Percentiles rank a stretch among this genome's conserved stretches.
Conservation (phyloP, 2,329 filamentous ascomycete genomes). For the Penicillium sp. region DNA sequence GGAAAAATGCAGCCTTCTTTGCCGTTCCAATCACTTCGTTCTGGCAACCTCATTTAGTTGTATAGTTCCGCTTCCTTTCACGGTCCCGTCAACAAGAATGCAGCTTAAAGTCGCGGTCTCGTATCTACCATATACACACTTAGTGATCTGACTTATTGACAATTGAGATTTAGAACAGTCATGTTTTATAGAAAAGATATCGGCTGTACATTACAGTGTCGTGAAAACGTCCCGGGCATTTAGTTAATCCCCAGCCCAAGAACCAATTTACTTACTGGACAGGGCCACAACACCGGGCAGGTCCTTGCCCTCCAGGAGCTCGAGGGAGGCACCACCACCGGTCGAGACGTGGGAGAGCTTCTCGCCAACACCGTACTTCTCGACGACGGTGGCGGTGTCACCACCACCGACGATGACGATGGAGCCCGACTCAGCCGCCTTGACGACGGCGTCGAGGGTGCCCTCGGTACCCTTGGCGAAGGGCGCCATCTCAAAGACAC, state of each 20-base stretch:
- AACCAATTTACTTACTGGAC: constrained; percentile 59
- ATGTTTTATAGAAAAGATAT: constrained; percentile 11
- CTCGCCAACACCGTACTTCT: constrained; percentile 92
- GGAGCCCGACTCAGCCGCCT: constrained; percentile 73
- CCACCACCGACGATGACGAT: constrained; percentile 98
- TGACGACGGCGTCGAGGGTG: constrained; percentile 81
- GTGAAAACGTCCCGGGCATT: constrained; percentile 14
- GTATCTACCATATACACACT: constrained; percentile 24
- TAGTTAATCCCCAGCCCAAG: neutral
- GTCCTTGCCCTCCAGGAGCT: constrained; percentile 96
- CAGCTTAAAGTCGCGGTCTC: constrained; percentile 26
- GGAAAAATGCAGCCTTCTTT: neutral
- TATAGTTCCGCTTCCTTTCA: neutral
- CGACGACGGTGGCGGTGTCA: constrained; percentile 95
- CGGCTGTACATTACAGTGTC: constrained; percentile 34
- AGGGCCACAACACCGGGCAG: constrained; percentile 89
- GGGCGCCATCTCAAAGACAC: constrained; percentile 94
- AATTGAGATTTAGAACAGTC: neutral
- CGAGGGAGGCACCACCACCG: constrained; percentile 88
- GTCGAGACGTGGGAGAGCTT: constrained; percentile 98
- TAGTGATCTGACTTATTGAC: constrained; percentile 17
- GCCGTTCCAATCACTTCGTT: neutral
- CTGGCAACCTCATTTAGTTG: neutral
- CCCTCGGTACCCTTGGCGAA: constrained; percentile 90
- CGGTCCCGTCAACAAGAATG: neutral